Base-by-base conservation (phyloP, 1,284 basidiomycete species). In the Pascua sp. region DNA sequence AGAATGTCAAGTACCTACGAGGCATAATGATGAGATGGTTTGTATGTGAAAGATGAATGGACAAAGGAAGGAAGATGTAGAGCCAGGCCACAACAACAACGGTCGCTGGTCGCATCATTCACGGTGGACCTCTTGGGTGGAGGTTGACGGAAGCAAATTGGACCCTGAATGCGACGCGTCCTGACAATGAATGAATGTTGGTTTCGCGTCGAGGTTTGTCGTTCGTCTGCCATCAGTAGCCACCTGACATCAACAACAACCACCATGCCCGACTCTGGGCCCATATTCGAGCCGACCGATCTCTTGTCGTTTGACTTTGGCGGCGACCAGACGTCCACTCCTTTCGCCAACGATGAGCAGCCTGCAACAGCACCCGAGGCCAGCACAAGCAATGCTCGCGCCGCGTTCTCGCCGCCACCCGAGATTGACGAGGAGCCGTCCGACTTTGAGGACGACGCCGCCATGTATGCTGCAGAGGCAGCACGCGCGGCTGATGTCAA, bases 301-400 rank as follows among this genome's bases (percentile, higher is more conserved):
- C 37, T 56, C 8, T 56, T 56, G 40, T 32, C 46, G 44, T 51
- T 50, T 43, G 41, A 42, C 24, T 32, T 32, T 32, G 24, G 24
- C 46, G 32, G 15, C 38, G 15, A 36, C 32, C 8, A 36, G 12
- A 10, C 37, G 32, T 4, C 46, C 32, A 12, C 41, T 24, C 12
- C 41, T 3, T n/a, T n/a, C 11, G 18, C 45, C 38, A 11, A 42
- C 11, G 47, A 48, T 32, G 47, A 18, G 36, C 49, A 49, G 13
- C 47, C 49, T 18, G 67, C 69, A 45, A 67, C 67, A 47, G 67
- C 68, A 52, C 51, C 64, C 44, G 42, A 42, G 49, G 65, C 60
- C 11, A 47, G 46, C 42, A 39, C 13, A 43, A 41, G 44, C 49
- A 38, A 41, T 32, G 24, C 32, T 3, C 13, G 13, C 24, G 49